These are phyloP conservation scores for Fusarium armeniacum DNA, from an alignment of 2,329 filamentous ascomycete genomes.

Conservation along the genomic window DNA sequence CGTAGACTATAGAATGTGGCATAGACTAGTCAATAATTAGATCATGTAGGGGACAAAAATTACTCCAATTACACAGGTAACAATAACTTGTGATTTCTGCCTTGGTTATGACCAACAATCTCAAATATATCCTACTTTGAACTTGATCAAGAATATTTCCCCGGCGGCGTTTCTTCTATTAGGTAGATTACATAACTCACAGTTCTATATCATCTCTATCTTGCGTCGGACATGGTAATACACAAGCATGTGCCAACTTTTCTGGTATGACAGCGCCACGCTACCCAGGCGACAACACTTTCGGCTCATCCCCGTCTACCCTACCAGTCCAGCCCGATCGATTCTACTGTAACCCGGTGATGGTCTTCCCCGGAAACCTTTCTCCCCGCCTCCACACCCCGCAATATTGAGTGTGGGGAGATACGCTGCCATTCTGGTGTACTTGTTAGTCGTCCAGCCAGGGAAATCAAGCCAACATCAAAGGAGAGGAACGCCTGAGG, in stretches of 20 bases:
- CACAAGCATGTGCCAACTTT: not conserved
- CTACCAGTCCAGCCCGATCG: too few species aligned
- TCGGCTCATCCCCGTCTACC: not conserved
- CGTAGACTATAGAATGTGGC: not conserved
- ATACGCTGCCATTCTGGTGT: not conserved
- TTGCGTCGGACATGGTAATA: accelerated
- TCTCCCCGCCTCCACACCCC: not conserved
- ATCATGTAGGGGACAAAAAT: too few species aligned
- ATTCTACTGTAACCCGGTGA: too few species aligned
- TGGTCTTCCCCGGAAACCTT: not conserved
- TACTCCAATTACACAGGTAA: too few species aligned
- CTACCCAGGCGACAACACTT: not conserved
- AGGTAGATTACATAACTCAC: not conserved
- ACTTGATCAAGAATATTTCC: accelerated
- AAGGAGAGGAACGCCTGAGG: not conserved
- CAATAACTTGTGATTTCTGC: too few species aligned
- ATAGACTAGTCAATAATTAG: accelerated
- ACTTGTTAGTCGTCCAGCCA: not conserved
- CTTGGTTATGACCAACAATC: accelerated
- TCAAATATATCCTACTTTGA: not conserved
- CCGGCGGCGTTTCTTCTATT: accelerated
- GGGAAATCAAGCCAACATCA: too few species aligned
- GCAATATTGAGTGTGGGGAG: not conserved
- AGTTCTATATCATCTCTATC: accelerated
- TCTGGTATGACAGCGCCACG: not conserved